These are phyloP conservation scores for Podospora comata DNA, from an alignment of 495 filamentous ascomycete genomes.

Conservation along the genomic window DNA sequence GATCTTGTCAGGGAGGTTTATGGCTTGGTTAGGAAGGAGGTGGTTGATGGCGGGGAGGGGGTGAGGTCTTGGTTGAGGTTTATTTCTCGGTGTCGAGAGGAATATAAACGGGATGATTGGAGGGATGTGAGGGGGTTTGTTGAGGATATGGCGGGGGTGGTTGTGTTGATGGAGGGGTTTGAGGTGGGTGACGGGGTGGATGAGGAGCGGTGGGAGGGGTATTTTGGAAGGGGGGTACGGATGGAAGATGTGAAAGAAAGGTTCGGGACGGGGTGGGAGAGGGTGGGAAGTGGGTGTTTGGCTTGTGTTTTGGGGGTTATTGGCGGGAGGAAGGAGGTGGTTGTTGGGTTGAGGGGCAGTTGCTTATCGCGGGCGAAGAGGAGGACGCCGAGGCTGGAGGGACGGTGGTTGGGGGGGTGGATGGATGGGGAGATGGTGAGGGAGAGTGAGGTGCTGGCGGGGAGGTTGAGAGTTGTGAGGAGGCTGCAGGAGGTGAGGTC, in stretches of 20 bases:
- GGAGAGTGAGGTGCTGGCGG: not conserved
- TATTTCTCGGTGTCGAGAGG: not conserved
- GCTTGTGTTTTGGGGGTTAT: constrained; percentile 47
- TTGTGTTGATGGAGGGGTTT: not conserved
- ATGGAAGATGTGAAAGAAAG: not conserved
- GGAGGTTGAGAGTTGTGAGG: not conserved
- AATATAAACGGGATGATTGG: not conserved
- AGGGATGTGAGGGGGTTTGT: constrained; percentile 1
- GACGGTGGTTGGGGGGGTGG: constrained; percentile 39
- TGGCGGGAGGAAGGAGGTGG: constrained; percentile 35
- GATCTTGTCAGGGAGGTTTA: constrained; percentile 9
- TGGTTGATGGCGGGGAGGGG: not conserved
- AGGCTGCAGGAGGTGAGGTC: not conserved
- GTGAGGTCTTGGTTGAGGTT: constrained; percentile 7
- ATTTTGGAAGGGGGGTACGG: not conserved
- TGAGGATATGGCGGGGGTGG: not conserved
- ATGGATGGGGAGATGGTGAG: not conserved
- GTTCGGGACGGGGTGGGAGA: constrained; percentile 17
- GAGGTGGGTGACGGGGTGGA: not conserved
- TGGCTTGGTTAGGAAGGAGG: not conserved
- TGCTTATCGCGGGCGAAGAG: constrained; percentile 35
- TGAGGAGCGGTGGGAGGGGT: not conserved
- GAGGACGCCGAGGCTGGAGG: constrained; percentile 30
- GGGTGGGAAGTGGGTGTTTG: constrained; percentile 37
- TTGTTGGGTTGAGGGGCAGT: constrained; percentile 39